A percentile compares a stretch with the other conserved stretches of the same genome.
These are phyloP conservation scores for Cyberlindnera suaveolens DNA, from an alignment of 805 yeast species.

Conservation along the genomic window DNA sequence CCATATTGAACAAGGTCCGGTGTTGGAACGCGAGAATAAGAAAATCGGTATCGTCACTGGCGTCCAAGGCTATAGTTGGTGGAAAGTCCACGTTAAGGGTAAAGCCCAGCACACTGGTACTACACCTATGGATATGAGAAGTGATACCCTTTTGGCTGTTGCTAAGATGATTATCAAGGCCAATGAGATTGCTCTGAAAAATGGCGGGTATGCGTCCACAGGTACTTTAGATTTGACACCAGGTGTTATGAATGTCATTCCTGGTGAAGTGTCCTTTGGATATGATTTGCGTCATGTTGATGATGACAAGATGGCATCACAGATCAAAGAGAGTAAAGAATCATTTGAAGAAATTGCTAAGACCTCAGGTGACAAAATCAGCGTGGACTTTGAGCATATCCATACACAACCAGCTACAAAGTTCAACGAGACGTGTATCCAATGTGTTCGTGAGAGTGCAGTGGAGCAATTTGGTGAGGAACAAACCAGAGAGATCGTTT, in stretches of 20 bases:
- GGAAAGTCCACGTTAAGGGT: conserved; percentile 49
- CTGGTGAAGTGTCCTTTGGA: conserved; percentile 52
- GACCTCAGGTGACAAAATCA: conserved; percentile 26
- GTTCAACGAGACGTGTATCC: conserved; percentile 46
- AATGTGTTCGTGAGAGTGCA: conserved; percentile 49
- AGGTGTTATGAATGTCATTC: conserved; percentile 61
- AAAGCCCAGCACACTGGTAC: conserved; percentile 71
- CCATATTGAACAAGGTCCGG: conserved; percentile 76
- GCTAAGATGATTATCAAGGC: conserved; percentile 51
- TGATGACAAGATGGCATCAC: conserved; percentile 35
- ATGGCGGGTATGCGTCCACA: conserved; percentile 50
- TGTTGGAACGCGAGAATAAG: conserved; percentile 48
- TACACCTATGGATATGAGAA: conserved; percentile 55
- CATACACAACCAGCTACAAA: conserved; percentile 50
- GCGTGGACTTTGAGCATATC: conserved; percentile 36
- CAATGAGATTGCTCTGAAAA: conserved; percentile 45
- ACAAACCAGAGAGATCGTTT: conserved; percentile 39
- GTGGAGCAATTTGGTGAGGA: conserved; percentile 40
- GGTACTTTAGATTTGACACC: conserved; percentile 56
- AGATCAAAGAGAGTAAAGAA: conserved; percentile 33
- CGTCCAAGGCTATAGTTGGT: conserved; percentile 64
- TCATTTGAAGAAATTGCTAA: conserved; percentile 33
- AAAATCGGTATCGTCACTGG: conserved; percentile 62
- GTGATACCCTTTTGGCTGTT: conserved; percentile 56
- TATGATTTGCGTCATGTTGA: conserved; percentile 53